phyloP scores from a whole-genome alignment of 768 basidiomycete species.

The Pholiota conissans region DNA sequence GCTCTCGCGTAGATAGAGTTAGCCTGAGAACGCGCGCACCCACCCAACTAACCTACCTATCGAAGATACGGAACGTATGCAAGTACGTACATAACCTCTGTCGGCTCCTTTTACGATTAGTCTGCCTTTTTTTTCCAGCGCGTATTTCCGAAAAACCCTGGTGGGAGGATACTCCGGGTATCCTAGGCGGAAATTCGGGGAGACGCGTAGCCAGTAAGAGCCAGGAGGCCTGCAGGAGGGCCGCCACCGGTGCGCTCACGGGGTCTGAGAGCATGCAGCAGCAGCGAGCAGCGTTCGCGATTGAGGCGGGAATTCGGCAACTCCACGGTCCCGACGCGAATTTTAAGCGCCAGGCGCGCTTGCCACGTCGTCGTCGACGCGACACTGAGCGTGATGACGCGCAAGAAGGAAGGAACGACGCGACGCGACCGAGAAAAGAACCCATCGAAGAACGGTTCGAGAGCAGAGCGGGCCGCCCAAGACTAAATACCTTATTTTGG shows the following conservation, averaged over 20 bases:
- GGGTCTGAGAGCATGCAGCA: background rate
- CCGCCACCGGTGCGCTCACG: background rate
- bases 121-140: background rate
- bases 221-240: too few relatives aligned
- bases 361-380: too few relatives aligned
- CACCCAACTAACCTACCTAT: too few relatives aligned
- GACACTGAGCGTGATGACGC: too few relatives aligned
- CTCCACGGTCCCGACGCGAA: too few relatives aligned
- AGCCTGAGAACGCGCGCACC: background rate
- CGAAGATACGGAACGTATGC: too few relatives aligned
- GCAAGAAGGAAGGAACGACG: background rate
- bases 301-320: background rate
- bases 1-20: too few relatives aligned
- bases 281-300: background rate
- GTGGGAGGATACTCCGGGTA: background rate
- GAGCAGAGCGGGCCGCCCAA: background rate
- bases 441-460: background rate
- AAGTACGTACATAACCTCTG: background rate
- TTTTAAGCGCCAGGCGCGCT: background rate
- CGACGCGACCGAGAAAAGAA: background rate
- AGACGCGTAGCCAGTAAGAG: background rate
- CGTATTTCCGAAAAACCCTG: background rate
- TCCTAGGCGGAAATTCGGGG: conserved; percentile 1
- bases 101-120: background rate
- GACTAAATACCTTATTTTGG: conserved; percentile 10